Conservation (phyloP, 106 monocot species). For the Acorus calamus region DNA sequence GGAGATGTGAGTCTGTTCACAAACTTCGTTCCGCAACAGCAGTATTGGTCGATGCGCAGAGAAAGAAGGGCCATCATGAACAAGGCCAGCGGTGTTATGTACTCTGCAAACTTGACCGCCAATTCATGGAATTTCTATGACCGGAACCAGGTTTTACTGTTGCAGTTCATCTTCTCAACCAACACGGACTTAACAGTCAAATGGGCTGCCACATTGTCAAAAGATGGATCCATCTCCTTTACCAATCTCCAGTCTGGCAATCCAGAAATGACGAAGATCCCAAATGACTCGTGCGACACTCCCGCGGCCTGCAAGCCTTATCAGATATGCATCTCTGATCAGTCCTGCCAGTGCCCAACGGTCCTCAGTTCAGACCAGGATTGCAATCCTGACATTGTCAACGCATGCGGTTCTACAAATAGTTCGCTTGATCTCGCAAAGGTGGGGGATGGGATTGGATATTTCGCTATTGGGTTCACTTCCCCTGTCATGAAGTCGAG, state of each 20-base stretch:
- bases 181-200: constrained; percentile 4
- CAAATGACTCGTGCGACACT: constrained; percentile 23
- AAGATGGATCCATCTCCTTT: constrained; percentile 39
- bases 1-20: constrained; percentile 44
- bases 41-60: constrained; percentile 54
- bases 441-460: constrained; percentile 49
- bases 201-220: constrained; percentile 26
- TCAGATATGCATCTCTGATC: constrained; percentile 28
- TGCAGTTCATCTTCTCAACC: constrained; percentile 20
- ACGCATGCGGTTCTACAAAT: constrained; percentile 20
- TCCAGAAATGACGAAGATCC: constrained; percentile 14
- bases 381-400: constrained; percentile 27
- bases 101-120: constrained; percentile 29
- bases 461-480: constrained; percentile 42
- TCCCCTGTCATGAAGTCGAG: constrained; percentile 18
- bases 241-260: constrained; percentile 10
- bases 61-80: constrained; percentile 29
- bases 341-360: constrained; percentile 42
- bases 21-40: constrained; percentile 33
- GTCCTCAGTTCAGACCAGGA: constrained; percentile 15
- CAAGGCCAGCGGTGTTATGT: constrained; percentile 4
- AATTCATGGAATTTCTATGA: constrained; percentile 61
- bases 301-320: constrained; percentile 49
- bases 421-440: constrained; percentile 18
- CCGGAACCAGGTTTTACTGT: constrained; percentile 15